Evolutionary conservation across 2,329 filamentous ascomycete species (phyloP), one percentile per base, ranked within the genome.

Genomic region (Aureobasidium melanogenum): DNA sequence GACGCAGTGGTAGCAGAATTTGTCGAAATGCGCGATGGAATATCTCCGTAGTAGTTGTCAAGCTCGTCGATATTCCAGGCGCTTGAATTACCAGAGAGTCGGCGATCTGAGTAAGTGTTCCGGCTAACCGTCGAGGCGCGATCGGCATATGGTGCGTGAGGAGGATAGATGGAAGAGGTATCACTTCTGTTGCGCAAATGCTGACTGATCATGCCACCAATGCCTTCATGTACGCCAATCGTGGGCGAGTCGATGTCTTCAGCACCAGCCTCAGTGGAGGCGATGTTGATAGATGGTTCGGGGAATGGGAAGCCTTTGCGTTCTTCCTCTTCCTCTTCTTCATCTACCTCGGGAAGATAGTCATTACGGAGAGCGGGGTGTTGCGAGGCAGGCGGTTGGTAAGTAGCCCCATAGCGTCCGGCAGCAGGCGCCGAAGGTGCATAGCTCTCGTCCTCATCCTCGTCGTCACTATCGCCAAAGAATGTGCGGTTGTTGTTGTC

Each of bases 161-260:
- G 12, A 62, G 68, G 73, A 60, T 90, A 91, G 28, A 94, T 80
- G 0, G 91, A 95, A 0, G 93, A 97, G 15, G 85, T 82, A 62
- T 87, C 87, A 74, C 93, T 97, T 65, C 87, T 85, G 36, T 85
- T 85, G 55, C 94, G 85, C 43, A 97, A 77, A 77, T 97, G 94
- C 36, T 59, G 60, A 19, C 51, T 70, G 54, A 73, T 67, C 68
- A 73, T 68, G 50, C 68, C 69, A 55, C 87, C 93, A 17, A 97
- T 79, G 0, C 89, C 91, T 19, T 72, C 62, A 39, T 77, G 78
- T 0, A 88, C 87, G 1, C 88, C 88, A 6, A 96, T 76, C 0
- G 90, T 95, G 0, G 92, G 91, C 0, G 91, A 96, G 68, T 96
- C 90, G 22, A 76, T 58, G n/a, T 72, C 73, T 7, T 68, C 65